Percentiles rank a stretch among this genome's conserved stretches.
phyloP scores from a whole-genome alignment of 2,329 filamentous ascomycete species.

The Curvularia spicifera region DNA sequence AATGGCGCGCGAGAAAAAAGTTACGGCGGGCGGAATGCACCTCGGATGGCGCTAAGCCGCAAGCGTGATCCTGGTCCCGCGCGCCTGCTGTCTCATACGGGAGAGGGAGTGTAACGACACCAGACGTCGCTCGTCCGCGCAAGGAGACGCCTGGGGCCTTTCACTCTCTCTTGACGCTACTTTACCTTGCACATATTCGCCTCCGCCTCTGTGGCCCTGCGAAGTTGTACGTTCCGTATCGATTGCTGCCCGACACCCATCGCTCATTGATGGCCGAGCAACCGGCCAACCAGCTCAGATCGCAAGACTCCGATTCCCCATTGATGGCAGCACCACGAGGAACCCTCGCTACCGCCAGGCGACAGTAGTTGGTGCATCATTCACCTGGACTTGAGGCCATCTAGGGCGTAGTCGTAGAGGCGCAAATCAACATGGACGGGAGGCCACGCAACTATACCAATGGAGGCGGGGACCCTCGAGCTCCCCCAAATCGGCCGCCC shows the following conservation, averaged over 20 bases:
- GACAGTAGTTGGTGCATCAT: constrained; percentile 14
- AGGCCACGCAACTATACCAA: constrained; percentile 43
- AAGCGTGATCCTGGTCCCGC: constrained; percentile 19
- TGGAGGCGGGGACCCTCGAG: constrained; percentile 31
- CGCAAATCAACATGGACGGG: constrained; percentile 40
- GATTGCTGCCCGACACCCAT: constrained; percentile 10
- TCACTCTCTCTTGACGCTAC: constrained; percentile 13
- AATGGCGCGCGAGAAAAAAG: constrained; percentile 29
- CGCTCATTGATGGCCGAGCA: constrained; percentile 12
- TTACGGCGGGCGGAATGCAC: constrained; percentile 27
- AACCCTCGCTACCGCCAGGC: constrained; percentile 24
- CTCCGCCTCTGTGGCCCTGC: not conserved
- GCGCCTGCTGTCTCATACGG: constrained; percentile 30
- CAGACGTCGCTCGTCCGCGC: constrained; percentile 26
- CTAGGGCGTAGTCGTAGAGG: not conserved
- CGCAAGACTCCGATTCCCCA: constrained; percentile 23
- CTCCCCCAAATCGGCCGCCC: constrained; percentile 34
- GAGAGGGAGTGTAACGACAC: constrained; percentile 25
- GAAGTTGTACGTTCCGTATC: not conserved
- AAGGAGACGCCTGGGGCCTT: constrained; percentile 18
- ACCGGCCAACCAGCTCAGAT: constrained; percentile 14
- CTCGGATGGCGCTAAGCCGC: constrained; percentile 23
- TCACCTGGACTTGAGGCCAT: not conserved
- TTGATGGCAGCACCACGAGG: constrained; percentile 31
- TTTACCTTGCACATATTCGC: constrained; percentile 10